Conservation (phyloP, 2,329 filamentous ascomycete genomes). For the Aspergillus luchuensis region DNA sequence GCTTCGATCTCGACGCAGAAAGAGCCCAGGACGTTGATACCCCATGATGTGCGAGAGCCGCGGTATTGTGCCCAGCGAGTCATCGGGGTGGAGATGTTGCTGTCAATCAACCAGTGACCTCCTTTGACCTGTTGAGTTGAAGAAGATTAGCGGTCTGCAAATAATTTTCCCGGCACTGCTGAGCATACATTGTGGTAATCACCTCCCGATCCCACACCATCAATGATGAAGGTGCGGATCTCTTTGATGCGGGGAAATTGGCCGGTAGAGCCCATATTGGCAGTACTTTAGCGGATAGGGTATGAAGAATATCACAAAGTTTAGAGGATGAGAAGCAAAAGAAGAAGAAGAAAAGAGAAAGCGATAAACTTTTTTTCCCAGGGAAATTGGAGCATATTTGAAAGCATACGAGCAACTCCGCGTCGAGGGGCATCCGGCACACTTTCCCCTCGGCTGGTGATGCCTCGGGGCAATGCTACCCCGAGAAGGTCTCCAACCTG, state of each 20-base stretch:
- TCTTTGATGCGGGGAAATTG: slow-evolving; percentile 49
- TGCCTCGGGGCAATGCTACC: slow-evolving; percentile 34
- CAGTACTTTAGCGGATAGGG: slow-evolving; percentile 1
- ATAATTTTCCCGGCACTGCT: neutral
- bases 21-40: slow-evolving; percentile 91
- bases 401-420: slow-evolving; percentile 8
- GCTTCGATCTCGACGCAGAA: slow-evolving; percentile 90
- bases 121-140: slow-evolving; percentile 43
- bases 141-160: neutral
- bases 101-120: slow-evolving; percentile 79
- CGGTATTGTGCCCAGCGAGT: slow-evolving; percentile 87
- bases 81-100: slow-evolving; percentile 89
- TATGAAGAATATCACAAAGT: slow-evolving; percentile 4
- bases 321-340: slow-evolving; percentile 13
- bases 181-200: slow-evolving; percentile 83
- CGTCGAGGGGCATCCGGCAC: slow-evolving; percentile 10
- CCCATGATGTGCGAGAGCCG: slow-evolving; percentile 85
- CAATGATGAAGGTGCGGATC: slow-evolving; percentile 49
- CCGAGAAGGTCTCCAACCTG: slow-evolving; percentile 24
- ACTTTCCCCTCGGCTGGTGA: slow-evolving; percentile 12
- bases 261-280: slow-evolving; percentile 32
- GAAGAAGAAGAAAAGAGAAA: slow-evolving; percentile 15
- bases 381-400: slow-evolving; percentile 22
- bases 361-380: slow-evolving; percentile 12
- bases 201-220: slow-evolving; percentile 51